phyloP scores from a whole-genome alignment of 2,329 filamentous ascomycete genomes.

The Talaromyces funiculosus region DNA sequence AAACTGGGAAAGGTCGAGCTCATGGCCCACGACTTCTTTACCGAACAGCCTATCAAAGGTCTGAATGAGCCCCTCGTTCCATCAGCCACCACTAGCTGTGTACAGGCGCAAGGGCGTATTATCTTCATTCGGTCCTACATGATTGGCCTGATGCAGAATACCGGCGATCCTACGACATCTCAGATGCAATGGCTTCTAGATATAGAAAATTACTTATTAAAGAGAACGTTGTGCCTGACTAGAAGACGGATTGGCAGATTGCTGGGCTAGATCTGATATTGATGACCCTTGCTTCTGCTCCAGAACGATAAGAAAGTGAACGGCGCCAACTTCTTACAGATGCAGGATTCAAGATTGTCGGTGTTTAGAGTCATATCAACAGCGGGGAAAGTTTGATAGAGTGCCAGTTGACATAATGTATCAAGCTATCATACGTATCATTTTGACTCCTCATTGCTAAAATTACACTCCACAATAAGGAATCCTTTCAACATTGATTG shows the following conservation, averaged over 20 bases:
- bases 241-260: constrained; percentile 21
- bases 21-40: constrained; percentile 2
- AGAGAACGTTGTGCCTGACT: constrained; percentile 38
- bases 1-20: background rate
- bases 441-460: background rate
- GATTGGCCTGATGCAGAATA: constrained; percentile 20
- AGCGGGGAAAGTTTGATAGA: background rate
- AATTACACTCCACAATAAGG: background rate
- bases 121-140: constrained; percentile 21
- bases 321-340: background rate
- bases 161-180: constrained; percentile 20
- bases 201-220: constrained; percentile 38
- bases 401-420: background rate
- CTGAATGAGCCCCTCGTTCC: background rate
- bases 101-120: constrained; percentile 16
- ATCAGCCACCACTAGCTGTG: background rate
- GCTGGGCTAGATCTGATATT: background rate
- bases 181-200: constrained; percentile 27
- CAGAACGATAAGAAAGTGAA: background rate
- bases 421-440: background rate
- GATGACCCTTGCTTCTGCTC: background rate
- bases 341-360: constrained; percentile 7
- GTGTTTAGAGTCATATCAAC: background rate
- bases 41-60: background rate
- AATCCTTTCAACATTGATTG: background rate